Evolutionary conservation across 2,329 filamentous ascomycete genomes (phyloP).

Genomic region (Ophiosphaerella narmari): DNA sequence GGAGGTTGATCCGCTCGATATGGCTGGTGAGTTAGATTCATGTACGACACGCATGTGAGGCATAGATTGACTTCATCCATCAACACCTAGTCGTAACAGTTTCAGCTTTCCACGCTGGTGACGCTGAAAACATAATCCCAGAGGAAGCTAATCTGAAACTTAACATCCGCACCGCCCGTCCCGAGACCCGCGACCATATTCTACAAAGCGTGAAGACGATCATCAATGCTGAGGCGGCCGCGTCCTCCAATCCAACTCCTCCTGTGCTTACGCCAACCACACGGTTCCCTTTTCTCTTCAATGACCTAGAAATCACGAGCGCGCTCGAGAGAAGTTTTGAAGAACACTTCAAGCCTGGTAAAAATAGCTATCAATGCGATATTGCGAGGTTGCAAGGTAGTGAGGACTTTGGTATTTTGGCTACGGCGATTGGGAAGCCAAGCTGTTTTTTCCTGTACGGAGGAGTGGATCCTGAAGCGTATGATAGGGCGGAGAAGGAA

Average conservation of each 20-base stretch:
- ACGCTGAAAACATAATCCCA: constrained; percentile 65
- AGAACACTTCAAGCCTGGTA: constrained; percentile 49
- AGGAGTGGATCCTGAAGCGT: constrained; percentile 55
- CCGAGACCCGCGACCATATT: constrained; percentile 54
- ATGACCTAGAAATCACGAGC: constrained; percentile 53
- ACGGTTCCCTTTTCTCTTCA: constrained; percentile 57
- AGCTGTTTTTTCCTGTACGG: constrained; percentile 63
- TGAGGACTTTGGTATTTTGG: constrained; percentile 65
- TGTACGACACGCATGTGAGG: too few species aligned
- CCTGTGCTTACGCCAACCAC: constrained; percentile 50
- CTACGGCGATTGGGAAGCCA: constrained; percentile 55
- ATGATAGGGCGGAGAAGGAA: constrained; percentile 55
- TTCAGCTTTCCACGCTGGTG: constrained; percentile 62
- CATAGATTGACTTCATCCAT: too few species aligned
- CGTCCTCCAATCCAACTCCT: constrained; percentile 50
- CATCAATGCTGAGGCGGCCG: constrained; percentile 59
- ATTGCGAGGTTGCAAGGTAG: constrained; percentile 52
- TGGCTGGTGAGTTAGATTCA: constrained; percentile 34
- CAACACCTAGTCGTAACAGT: constrained; percentile 58
- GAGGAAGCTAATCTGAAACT: constrained; percentile 60
- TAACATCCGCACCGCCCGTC: constrained; percentile 57
- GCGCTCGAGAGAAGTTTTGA: constrained; percentile 52
- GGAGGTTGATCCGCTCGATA: constrained; percentile 59
- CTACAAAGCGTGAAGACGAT: constrained; percentile 57
- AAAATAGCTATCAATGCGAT: constrained; percentile 43